Evolutionary conservation across 2,329 filamentous ascomycete species (phyloP), one percentile per base, ranked within the genome.

Genomic region (Bertia moriformis): DNA sequence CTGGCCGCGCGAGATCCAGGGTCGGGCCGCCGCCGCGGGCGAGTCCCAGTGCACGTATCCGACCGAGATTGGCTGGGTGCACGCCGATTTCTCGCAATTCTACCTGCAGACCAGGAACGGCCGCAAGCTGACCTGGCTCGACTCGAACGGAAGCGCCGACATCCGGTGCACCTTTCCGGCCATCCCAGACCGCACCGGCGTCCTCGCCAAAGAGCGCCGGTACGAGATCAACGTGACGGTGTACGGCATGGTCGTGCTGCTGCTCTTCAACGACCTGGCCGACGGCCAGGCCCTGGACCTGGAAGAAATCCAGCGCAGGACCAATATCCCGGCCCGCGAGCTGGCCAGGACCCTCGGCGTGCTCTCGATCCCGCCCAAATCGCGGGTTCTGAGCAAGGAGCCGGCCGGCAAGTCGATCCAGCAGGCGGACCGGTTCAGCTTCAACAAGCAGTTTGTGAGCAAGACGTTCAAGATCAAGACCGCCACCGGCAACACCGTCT

Each of bases 191-290:
- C 87, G 87, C 50, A 72, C 77, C 12, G 73, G 78, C 2, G 66
- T 63, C 0, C 54, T 79, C 17, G 67, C 70, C 41, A 74, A 70
- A 41, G 78, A 83, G 45, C 70, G 82, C 22, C 78, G 80, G 24
- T 89, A 96, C 52, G 91, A 98, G 50, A 66, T 98, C 40, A 94
- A 87, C 44, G 87, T 93, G 15, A 82, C 87, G 1, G 96, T 91
- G 0, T 91, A 91, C 54, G 86, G 79, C 49, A 94, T 96, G 84
- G 64, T 95, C 15, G 78, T 96, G 18, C 60, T 98, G 15, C 58
- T 93, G 35, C 72, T 95, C 0, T 98, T 96, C 68, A 96, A 96
- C 51, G 77, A 89, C 27, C 51, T 93, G 0, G 54, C 54, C 2
- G 64, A 70, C 4, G 65, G 55, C 19, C n/a, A n/a, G n/a, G 59